Evolutionary conservation across 129 eudicot species (phyloP).

Genomic region (Saussurea involucrata): DNA sequence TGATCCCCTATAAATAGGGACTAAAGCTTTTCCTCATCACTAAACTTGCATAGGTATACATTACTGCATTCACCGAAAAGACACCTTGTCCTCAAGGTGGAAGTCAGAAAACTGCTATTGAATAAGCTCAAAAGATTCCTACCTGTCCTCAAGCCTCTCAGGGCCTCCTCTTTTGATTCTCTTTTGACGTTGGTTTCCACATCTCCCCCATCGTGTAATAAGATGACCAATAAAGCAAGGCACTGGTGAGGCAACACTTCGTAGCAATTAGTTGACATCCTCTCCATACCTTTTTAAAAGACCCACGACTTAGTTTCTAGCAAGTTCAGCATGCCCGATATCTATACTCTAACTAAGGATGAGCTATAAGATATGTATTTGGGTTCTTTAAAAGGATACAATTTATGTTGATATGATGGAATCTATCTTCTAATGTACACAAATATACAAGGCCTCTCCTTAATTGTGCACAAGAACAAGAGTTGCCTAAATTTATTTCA

Average conservation of each 20-base stretch:
- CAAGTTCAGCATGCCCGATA: neutral
- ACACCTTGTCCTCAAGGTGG: neutral
- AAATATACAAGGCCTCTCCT: neutral
- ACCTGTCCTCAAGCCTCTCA: neutral
- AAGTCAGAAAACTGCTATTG: neutral
- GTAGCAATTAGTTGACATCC: neutral
- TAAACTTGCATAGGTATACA: neutral
- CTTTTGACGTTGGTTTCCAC: neutral
- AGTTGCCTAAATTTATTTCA: neutral
- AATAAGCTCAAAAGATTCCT: neutral
- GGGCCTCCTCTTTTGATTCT: neutral
- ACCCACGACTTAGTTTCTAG: neutral
- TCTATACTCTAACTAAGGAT: neutral
- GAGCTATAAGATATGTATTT: neutral
- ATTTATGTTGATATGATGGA: neutral
- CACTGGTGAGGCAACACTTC: neutral
- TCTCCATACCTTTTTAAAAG: neutral
- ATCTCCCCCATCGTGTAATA: neutral
- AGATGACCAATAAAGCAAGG: neutral
- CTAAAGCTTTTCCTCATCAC: neutral
- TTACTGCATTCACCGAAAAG: neutral
- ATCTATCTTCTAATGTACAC: neutral
- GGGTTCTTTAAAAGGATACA: neutral
- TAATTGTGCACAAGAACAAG: neutral
- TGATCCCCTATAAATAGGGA: no score